phyloP scores from a whole-genome alignment of 2,329 filamentous ascomycete genomes.

The Zasmidium cellare region DNA sequence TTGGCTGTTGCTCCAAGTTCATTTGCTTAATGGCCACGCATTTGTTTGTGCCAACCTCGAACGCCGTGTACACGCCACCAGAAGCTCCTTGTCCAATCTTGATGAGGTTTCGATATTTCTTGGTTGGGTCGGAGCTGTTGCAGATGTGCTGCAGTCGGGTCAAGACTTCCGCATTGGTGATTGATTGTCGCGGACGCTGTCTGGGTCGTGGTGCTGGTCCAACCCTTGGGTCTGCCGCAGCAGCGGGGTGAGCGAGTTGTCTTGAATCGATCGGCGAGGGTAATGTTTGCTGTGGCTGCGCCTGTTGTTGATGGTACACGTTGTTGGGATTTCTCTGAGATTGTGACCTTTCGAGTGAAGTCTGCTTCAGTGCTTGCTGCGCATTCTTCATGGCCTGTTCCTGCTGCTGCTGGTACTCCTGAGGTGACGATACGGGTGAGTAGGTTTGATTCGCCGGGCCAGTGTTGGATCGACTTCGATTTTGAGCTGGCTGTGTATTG shows the following conservation, averaged over 20 bases:
- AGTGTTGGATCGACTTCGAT: constrained; percentile 46
- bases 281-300: constrained; percentile 48
- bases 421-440: constrained; percentile 46
- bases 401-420: constrained; percentile 69
- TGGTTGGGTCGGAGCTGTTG: constrained; percentile 82
- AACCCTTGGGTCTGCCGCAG: constrained; percentile 46
- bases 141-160: constrained; percentile 85
- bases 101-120: constrained; percentile 80
- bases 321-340: constrained; percentile 61
- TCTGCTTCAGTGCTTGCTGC: constrained; percentile 69
- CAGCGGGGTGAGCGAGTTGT: constrained; percentile 33
- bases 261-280: constrained; percentile 26
- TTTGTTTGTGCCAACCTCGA: constrained; percentile 78
- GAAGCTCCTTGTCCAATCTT: constrained; percentile 98
- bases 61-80: constrained; percentile 90
- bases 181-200: constrained; percentile 74
- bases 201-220: constrained; percentile 67
- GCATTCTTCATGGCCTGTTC: constrained; percentile 79
- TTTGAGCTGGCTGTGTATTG: constrained; percentile 34
- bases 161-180: constrained; percentile 72
- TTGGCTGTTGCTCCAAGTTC: constrained; percentile 97
- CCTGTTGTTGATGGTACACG: constrained; percentile 45
- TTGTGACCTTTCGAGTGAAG: constrained; percentile 66
- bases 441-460: constrained; percentile 48
- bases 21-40: constrained; percentile 99